Evolutionary conservation across 2,329 filamentous ascomycete species (phyloP).

Genomic region (Alternaria panax): DNA sequence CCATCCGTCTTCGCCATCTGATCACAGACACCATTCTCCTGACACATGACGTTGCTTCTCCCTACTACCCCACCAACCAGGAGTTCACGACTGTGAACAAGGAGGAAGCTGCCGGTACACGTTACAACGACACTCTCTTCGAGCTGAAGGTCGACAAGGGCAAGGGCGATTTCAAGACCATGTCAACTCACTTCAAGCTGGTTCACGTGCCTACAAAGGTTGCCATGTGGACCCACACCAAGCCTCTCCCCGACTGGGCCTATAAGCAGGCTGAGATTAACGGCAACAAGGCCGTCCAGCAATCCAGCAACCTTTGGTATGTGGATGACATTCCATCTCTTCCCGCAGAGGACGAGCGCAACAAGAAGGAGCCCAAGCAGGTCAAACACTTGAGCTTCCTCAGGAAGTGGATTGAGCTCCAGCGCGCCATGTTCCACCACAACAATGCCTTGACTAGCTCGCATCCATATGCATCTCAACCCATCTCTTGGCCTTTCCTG

Average conservation of each 20-base stretch:
- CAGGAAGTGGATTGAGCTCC: conserved; percentile 93
- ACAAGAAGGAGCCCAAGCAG: conserved; percentile 76
- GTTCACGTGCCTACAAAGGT: conserved; percentile 95
- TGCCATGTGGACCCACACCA: conserved; percentile 98
- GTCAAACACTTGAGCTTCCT: conserved; percentile 88
- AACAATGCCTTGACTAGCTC: conserved; percentile 98
- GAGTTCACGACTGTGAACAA: conserved; percentile 87
- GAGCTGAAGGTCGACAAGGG: conserved; percentile 90
- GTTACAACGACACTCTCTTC: conserved; percentile 89
- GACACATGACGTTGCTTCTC: conserved; percentile 96
- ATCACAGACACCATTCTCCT: conserved; percentile 86
- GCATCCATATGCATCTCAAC: conserved; percentile 93
- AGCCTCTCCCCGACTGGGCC: conserved; percentile 94
- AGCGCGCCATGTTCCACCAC: conserved; percentile 98
- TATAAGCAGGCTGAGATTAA: conserved; percentile 99
- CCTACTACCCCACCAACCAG: conserved; percentile 96
- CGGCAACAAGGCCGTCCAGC: conserved; percentile 92
- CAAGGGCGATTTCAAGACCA: conserved; percentile 84
- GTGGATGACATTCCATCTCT: conserved; percentile 90
- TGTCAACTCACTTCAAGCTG: conserved; percentile 93
- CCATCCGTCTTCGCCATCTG: conserved; percentile 85
- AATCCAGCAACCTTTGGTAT: conserved; percentile 93
- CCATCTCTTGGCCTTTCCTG: conserved; percentile 97
- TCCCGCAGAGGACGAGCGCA: conserved; percentile 72
- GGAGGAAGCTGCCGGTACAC: conserved; percentile 75